Base-by-base conservation (phyloP, 495 filamentous ascomycete species). In the Penicillium dipodomyicola region DNA sequence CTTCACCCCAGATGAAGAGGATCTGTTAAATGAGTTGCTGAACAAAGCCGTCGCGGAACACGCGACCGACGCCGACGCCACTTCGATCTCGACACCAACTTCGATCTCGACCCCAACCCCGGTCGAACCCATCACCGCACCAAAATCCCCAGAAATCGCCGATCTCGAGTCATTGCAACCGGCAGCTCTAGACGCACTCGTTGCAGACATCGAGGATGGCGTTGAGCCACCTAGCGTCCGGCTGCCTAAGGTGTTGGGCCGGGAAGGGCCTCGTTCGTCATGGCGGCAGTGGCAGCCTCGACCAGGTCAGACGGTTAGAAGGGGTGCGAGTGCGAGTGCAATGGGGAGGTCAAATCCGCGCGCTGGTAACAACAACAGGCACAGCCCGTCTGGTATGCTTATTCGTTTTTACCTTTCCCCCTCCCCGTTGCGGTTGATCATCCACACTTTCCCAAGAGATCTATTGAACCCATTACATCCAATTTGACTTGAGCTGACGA, bases 1-100 rank as follows among this genome's bases (percentile, higher is more conserved):
- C 54, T 85, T 90, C 58, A 83, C 84, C 0, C 69, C 75, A 11
- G 87, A 86, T 48, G 87, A 91, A 65, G 76, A 82, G 57, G 70
- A 70, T 35, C 57, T 82, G n/a, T 44, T 83, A 60, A 70, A 73
- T 61, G 70, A 76, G 11, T 58, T 82, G 17, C 71, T 84, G 54
- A 64, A 67, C 49, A 39, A 70, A 68, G 71, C 65, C 41, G 64
- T 52, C 57, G 29, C 69, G 47, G 57, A 61, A 53, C 55, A 68
- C 72, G 65, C 64, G 58, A 63, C 60, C 52, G 52, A 29, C 43
- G 23, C 57, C 51, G 43, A 37, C 58, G 53, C 62, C 62, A 65
- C 58, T 12, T 37, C 56, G 9, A 37, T 41, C 43, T 59, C 35
- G 52, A 65, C 58, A 51, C 60, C 40, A 53, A 56, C 15, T 19